Evolutionary conservation across 2,329 filamentous ascomycete genomes (phyloP).

Genomic region (Monilinia fructigena): DNA sequence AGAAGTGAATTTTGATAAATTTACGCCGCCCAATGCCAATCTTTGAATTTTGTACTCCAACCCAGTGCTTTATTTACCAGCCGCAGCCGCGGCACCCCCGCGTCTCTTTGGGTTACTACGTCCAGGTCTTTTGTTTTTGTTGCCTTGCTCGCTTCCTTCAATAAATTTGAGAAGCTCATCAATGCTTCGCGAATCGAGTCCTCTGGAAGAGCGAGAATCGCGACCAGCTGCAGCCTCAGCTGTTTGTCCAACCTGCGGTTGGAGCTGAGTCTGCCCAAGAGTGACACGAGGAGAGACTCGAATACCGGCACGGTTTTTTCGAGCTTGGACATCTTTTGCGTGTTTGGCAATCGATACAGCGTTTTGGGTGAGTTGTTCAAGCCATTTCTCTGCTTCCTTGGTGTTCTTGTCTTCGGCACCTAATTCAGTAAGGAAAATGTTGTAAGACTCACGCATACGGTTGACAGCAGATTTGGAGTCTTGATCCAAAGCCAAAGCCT

Average conservation of each 20-base stretch:
- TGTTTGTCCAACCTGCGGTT: conserved; percentile 62
- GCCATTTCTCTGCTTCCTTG: conserved; percentile 95
- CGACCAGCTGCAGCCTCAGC: conserved; percentile 46
- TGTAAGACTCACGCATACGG: conserved; percentile 95
- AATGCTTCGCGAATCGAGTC: conserved; percentile 76
- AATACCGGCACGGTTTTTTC: conserved; percentile 68
- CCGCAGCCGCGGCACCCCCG: conserved; percentile 38
- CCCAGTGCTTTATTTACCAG: conserved; percentile 19
- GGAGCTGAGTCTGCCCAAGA: conserved; percentile 56
- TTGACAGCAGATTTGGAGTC: conserved; percentile 88
- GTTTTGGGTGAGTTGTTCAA: conserved; percentile 93
- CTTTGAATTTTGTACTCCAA: conserved; percentile 13
- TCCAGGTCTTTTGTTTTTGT: conserved; percentile 52
- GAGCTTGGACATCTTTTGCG: conserved; percentile 78
- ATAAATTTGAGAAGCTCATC: conserved; percentile 95
- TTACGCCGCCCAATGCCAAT: conserved; percentile 24
- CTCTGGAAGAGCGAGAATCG: conserved; percentile 34
- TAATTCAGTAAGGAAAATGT: conserved; percentile 85
- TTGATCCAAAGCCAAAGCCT: conserved; percentile 91
- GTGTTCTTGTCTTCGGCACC: conserved; percentile 94
- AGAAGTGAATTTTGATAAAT: conserved; percentile 15
- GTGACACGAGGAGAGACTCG: conserved; percentile 62
- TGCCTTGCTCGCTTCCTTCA: conserved; percentile 66
- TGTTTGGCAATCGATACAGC: conserved; percentile 94
- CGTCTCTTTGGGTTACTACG: conserved; percentile 57